Percentiles rank a stretch among this genome's conserved stretches.
Evolutionary conservation across 148 eudicot genomes (phyloP).

Genomic region (Mesembryanthemum crystallinum): DNA sequence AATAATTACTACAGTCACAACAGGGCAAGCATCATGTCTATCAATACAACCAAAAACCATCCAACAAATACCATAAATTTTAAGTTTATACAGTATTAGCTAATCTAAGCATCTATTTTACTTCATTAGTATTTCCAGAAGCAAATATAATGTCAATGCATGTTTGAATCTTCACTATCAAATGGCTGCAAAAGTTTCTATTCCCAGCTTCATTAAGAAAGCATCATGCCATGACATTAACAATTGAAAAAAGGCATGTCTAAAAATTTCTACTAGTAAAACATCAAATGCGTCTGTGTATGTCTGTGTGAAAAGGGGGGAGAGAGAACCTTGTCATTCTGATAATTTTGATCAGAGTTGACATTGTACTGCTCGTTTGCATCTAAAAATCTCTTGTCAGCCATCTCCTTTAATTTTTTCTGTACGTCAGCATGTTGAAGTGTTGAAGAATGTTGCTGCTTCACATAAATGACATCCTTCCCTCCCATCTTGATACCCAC

Average conservation of each 20-base stretch:
- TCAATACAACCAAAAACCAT: no score
- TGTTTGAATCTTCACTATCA: not conserved
- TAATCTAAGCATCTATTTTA: not conserved
- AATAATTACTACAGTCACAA: no score
- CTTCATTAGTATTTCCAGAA: not conserved
- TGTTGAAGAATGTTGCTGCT: constrained; percentile 84
- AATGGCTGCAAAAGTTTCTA: not conserved
- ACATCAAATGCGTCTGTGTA: not conserved
- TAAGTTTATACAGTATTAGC: not conserved
- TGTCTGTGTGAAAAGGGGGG: not conserved
- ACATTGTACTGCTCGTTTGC: constrained; percentile 48
- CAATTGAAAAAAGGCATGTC: not conserved
- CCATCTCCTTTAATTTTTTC: constrained; percentile 74
- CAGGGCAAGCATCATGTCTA: no score
- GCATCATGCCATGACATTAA: not conserved
- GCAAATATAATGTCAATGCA: not conserved
- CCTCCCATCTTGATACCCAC: constrained; percentile 99
- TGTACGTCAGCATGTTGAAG: constrained; percentile 94
- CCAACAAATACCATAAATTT: no score
- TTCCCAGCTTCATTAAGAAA: not conserved
- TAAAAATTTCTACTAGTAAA: not conserved
- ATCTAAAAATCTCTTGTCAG: constrained; percentile 79
- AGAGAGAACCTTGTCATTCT: constrained; percentile 59
- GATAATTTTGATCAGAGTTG: constrained; percentile 49
- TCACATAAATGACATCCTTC: constrained; percentile 84